Evolutionary conservation across 192 early-diverging fungal genomes (phyloP), one percentile per base, ranked within the genome.

Genomic region (Coemansia sp.): DNA sequence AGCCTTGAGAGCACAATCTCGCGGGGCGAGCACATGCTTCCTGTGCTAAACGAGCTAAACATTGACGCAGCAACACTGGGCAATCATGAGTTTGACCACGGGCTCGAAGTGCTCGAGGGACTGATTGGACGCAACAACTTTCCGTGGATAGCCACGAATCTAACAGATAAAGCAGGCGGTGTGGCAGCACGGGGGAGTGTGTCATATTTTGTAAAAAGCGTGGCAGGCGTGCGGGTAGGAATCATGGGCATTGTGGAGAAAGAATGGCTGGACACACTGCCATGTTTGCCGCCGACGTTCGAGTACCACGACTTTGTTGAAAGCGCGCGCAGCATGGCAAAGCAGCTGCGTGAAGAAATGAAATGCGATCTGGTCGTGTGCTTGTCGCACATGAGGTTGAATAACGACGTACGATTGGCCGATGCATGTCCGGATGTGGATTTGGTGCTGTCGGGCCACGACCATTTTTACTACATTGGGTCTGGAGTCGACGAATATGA

Each of bases 61-160:
- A 82, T 91, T 23, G 82, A 87, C 23, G 87, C 79, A 2, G 72
- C 88, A 4, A 83, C 82, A 21, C 63, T 85, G 23, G 89, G 89
- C n/a, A 91, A 91, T 82, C 89, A 89, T 73, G 88, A 89, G 71
- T 89, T 89, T 76, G 89, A 91, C 72, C 88, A 88, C 50, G 89
- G 89, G 4, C 59, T 88, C 1, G 82, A 84, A 25, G 72, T 66
- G 9, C 66, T 89, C 32, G 79, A 83, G 50, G 56, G 45, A 22
- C 69, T 89, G 32, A 69, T 85, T 27, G 10, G 27, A 7, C 56
- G 64, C 19, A 85, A 84, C 59, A 89, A 86, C 50, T 91, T 90
- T 65, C 87, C 89, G 7, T 91, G 89, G 89, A 25, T 91, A 6
- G 58, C 89, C 12, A 85, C 86, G n/a, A 91, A 91, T 60, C 79